Conservation (phyloP, 2,329 filamentous ascomycete genomes). For the Magnaporthales sp. region DNA sequence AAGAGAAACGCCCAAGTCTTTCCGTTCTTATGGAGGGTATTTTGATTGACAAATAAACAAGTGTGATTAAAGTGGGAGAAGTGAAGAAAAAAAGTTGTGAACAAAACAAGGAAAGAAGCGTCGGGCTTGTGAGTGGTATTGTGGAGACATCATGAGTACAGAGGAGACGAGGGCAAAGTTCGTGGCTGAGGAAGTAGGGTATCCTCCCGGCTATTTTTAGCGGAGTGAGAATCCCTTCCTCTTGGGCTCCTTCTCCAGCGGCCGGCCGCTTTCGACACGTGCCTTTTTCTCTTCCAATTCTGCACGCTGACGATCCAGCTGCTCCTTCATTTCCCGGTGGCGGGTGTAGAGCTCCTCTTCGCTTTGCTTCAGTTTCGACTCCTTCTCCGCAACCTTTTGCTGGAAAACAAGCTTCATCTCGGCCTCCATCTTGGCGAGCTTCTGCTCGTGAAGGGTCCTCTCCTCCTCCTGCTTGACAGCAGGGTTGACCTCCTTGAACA, state of each 20-base stretch:
- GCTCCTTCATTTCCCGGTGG: conserved; percentile 99
- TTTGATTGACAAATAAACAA: conserved; percentile 32
- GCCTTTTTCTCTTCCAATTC: conserved; percentile 99
- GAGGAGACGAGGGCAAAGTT: conserved; percentile 33
- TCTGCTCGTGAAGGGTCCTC: conserved; percentile 95
- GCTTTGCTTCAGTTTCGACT: conserved; percentile 98
- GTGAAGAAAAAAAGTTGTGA: conserved; percentile 27
- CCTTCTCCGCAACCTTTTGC: conserved; percentile 98
- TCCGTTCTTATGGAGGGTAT: conserved; percentile 11
- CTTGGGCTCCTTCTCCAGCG: conserved; percentile 96
- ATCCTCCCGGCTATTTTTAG: conserved; percentile 40
- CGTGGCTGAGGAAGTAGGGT: conserved; percentile 26
- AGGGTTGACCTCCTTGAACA: conserved; percentile 99
- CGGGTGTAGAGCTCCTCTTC: conserved; percentile 97
- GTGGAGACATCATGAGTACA: conserved; percentile 49
- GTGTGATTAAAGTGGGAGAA: conserved; percentile 30
- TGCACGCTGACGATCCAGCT: conserved; percentile 86
- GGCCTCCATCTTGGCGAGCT: conserved; percentile 99
- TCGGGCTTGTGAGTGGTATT: conserved; percentile 38
- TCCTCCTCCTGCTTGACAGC: conserved; percentile 99
- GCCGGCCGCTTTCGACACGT: conserved; percentile 88
- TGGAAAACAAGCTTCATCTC: conserved; percentile 99
- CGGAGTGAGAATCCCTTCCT: conserved; percentile 99
- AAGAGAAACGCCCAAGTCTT: conserved; percentile 7
- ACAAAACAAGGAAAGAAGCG: conserved; percentile 38